These are phyloP conservation scores for Stemphylium beticola DNA, from an alignment of 2,329 filamentous ascomycete species.

Conservation along the genomic window DNA sequence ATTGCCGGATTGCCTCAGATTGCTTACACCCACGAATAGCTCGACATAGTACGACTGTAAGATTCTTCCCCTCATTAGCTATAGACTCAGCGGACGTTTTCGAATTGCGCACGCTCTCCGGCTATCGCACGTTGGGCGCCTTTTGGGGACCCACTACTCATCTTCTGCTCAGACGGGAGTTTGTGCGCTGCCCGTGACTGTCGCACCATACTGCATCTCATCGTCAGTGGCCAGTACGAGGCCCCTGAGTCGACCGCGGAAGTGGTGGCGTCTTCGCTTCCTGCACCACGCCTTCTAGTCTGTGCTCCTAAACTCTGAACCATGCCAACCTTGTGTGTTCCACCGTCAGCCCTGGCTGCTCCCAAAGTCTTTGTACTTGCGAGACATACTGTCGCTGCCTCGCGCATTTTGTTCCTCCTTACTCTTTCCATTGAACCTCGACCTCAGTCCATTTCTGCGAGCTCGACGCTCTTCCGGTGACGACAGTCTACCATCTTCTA, in stretches of 20 bases:
- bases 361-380: constrained; percentile 30
- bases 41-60: neutral
- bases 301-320: constrained; percentile 27
- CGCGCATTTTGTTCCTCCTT: constrained; percentile 22
- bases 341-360: constrained; percentile 33
- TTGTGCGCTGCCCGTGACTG: constrained; percentile 37
- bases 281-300: constrained; percentile 27
- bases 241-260: constrained; percentile 32
- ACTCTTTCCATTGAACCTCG: constrained; percentile 21
- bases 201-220: constrained; percentile 39
- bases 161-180: constrained; percentile 37
- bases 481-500: constrained; percentile 14
- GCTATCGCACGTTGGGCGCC: constrained; percentile 7
- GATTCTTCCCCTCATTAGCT: neutral
- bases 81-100: neutral
- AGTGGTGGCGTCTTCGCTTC: constrained; percentile 33
- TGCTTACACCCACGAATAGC: constrained; percentile 17
- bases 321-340: constrained; percentile 30
- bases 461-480: constrained; percentile 40
- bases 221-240: constrained; percentile 16
- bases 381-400: constrained; percentile 31
- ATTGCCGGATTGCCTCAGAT: neutral
- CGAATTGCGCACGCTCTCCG: neutral
- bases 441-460: constrained; percentile 21
- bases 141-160: constrained; percentile 16